Evolutionary conservation across 2,329 filamentous ascomycete species (phyloP), one percentile per base, ranked within the genome.

Genomic region (Sclerotinia sclerotiorum): DNA sequence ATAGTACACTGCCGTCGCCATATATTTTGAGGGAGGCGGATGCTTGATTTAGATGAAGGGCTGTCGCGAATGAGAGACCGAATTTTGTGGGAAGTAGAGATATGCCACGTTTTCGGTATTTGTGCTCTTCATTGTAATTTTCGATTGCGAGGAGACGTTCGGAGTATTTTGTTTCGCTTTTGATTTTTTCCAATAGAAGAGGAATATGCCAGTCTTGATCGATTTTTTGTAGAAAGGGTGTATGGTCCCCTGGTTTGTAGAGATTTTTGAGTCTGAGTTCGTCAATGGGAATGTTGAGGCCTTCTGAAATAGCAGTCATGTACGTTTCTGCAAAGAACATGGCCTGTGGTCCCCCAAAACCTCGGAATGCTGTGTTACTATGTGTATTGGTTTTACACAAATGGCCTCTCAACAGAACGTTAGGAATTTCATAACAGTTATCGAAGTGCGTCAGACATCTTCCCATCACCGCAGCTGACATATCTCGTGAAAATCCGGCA

Each of bases 1-100:
- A 90, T 0, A 98, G 85, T 10, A 98, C 84, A 11, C 90, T 94
- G 0, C 94, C 94, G 73, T 98, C 94, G 76, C 97, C 94, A 78
- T 97, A 98, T 71, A 98, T 94, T 80, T 97, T 94, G 1, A 98
- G 93, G 60, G 97, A 83, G 0, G 94, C 93, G 54, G 93, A 93
- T 2, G 94, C 94, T 78, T 98, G 94, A 79, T 98, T 98, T 74
- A 97, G 84, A 83, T 95, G 97, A 3, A 97, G 84, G 0, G 94
- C 94, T 0, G 94, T 97, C 19, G 73, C 73, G 80, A 97, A 98
- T 8, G 93, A 97, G 75, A 98, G 97, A 73, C 94, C 94, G 75
- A 97, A 98, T 77, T 98, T 98, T 35, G 94, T 97, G 0, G 94
- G 94, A 68, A 98, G 89, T 65, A 75, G 70, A n/a, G 69, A 71